Conservation (phyloP, 1,139 yeast species). For the Nematodospora anomalae region DNA sequence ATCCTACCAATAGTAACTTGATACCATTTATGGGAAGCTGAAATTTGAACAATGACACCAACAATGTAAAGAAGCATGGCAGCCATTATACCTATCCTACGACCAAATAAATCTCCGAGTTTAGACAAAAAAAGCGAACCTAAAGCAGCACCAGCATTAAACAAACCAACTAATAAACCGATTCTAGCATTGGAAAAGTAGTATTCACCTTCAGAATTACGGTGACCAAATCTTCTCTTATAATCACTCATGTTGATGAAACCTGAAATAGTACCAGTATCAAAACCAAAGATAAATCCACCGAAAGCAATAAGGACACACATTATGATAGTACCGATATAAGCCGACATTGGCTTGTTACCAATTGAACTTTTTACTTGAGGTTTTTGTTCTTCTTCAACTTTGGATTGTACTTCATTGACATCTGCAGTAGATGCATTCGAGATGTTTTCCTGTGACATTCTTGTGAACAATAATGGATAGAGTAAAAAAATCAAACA, state of each 20-base stretch:
- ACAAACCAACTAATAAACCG: constrained; percentile 62
- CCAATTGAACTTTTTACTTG: constrained; percentile 6
- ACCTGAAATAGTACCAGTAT: constrained; percentile 74
- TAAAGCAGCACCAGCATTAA: constrained; percentile 69
- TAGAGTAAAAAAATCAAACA: too few species aligned
- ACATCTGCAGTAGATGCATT: constrained; percentile 55
- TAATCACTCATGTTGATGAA: constrained; percentile 59
- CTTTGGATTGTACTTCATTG: constrained; percentile 64
- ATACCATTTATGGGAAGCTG: constrained; percentile 45
- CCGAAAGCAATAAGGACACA: constrained; percentile 55
- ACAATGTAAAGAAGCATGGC: constrained; percentile 48
- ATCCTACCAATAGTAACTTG: constrained; percentile 61
- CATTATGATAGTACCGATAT: constrained; percentile 12
- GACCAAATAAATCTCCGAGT: constrained; percentile 53
- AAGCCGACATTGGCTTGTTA: constrained; percentile 10
- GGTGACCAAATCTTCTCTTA: constrained; percentile 46
- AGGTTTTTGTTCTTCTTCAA: constrained; percentile 34
- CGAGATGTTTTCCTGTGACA: constrained; percentile 13
- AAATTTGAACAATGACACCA: constrained; percentile 50
- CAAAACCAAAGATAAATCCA: constrained; percentile 73
- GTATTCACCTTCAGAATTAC: constrained; percentile 25
- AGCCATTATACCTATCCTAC: constrained; percentile 48
- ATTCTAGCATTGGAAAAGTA: constrained; percentile 45
- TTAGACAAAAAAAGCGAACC: constrained; percentile 65
- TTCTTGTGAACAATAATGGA: constrained; percentile 7